A percentile compares a stretch with the other conserved stretches of the same genome.
phyloP scores from a whole-genome alignment of 345 rosid genomes.

The Gossypium australe region DNA sequence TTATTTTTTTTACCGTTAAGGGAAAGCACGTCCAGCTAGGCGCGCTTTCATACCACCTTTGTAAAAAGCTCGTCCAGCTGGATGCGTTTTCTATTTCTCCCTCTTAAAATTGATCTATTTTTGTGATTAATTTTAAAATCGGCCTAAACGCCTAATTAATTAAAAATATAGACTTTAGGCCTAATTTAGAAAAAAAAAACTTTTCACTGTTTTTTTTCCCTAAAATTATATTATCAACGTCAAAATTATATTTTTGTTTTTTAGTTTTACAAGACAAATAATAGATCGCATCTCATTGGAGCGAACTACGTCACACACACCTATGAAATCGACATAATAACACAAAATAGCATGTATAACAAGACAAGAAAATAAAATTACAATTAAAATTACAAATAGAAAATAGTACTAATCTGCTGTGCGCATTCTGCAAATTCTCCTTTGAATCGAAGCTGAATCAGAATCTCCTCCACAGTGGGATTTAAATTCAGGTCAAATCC shows the following conservation, averaged over 20 bases:
- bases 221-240: too few species aligned
- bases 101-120: too few species aligned
- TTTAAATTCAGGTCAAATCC: constrained; percentile 9
- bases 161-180: too few species aligned
- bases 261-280: background rate
- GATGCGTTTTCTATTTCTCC: rapidly evolving
- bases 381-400: background rate
- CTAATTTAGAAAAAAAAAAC: too few species aligned
- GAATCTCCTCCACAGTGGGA: background rate
- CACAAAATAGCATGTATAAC: background rate
- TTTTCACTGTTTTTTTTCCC: too few species aligned
- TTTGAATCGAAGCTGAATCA: background rate
- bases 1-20: too few species aligned
- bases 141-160: too few species aligned
- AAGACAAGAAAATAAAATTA: background rate
- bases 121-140: too few species aligned
- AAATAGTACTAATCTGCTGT: background rate
- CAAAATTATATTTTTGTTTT: background rate
- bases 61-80: rapidly evolving
- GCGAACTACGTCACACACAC: background rate
- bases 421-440: background rate
- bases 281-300: background rate
- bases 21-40: rapidly evolving
- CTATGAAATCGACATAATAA: background rate
- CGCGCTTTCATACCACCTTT: too few species aligned